phyloP scores from a whole-genome alignment of 2,329 filamentous ascomycete genomes.

The Fusarium abutilonis region DNA sequence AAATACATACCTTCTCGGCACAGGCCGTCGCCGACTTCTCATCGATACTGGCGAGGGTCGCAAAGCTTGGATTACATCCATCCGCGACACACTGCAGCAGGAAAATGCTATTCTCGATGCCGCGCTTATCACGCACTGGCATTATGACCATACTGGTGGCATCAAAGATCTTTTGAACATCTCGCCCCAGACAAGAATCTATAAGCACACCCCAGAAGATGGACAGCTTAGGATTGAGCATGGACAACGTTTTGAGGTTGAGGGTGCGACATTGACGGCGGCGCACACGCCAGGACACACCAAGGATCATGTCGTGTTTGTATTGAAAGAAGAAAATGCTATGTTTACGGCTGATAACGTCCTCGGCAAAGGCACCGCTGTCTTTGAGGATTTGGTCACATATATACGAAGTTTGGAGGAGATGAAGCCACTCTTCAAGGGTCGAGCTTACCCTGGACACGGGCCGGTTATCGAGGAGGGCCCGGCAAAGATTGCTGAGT shows the following conservation, averaged over 20 bases:
- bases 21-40: slow-evolving; percentile 76
- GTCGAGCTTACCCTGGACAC: slow-evolving; percentile 87
- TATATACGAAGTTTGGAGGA: slow-evolving; percentile 76
- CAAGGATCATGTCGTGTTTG: slow-evolving; percentile 80
- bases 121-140: slow-evolving; percentile 90
- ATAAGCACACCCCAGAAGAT: slow-evolving; percentile 70
- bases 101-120: slow-evolving; percentile 76
- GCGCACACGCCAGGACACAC: slow-evolving; percentile 75
- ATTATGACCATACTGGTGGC: slow-evolving; percentile 84
- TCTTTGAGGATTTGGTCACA: slow-evolving; percentile 78
- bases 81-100: slow-evolving; percentile 71
- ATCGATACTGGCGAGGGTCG: slow-evolving; percentile 91
- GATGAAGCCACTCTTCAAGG: slow-evolving; percentile 73
- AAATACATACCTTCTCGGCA: slow-evolving; percentile 93
- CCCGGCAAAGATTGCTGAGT: slow-evolving; percentile 77
- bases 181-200: slow-evolving; percentile 70
- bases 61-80: slow-evolving; percentile 73
- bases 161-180: slow-evolving; percentile 72
- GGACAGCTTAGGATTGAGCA: slow-evolving; percentile 59
- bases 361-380: slow-evolving; percentile 84
- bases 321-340: slow-evolving; percentile 80
- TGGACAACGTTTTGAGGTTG: slow-evolving; percentile 63
- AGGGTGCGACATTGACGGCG: slow-evolving; percentile 74
- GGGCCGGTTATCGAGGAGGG: slow-evolving; percentile 81
- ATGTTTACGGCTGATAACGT: slow-evolving; percentile 93